These are phyloP conservation scores for Chiua virens DNA, from an alignment of 768 basidiomycete genomes.

Conservation along the genomic window DNA sequence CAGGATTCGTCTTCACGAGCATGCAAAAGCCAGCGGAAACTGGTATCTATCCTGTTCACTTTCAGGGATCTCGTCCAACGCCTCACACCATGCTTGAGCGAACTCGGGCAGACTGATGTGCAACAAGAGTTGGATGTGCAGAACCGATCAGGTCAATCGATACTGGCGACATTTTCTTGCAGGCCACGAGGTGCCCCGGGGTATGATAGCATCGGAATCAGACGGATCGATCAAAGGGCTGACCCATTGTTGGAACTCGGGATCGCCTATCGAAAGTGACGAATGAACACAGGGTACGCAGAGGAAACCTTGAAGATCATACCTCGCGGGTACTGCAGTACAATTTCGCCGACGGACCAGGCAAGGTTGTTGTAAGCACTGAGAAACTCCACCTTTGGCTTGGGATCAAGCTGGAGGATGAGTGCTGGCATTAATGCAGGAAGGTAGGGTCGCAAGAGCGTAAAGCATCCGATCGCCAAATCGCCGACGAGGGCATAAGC, in stretches of 20 bases:
- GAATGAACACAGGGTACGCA: slow-evolving; percentile 1
- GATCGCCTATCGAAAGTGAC: slow-evolving; percentile 54
- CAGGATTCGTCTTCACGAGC: slow-evolving; percentile 91
- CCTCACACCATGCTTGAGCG: slow-evolving; percentile 95
- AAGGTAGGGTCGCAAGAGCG: slow-evolving; percentile 80
- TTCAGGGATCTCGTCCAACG: slow-evolving; percentile 95
- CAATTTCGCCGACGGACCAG: slow-evolving; percentile 99
- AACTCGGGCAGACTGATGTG: slow-evolving; percentile 88
- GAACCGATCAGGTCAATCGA: slow-evolving; percentile 96
- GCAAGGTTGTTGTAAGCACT: slow-evolving; percentile 99
- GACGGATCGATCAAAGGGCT: slow-evolving; percentile 78
- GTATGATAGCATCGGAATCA: slow-evolving; percentile 91
- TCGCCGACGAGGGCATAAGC: slow-evolving; percentile 99
- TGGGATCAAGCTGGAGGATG: slow-evolving; percentile 85
- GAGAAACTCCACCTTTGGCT: slow-evolving; percentile 91
- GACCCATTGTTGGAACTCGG: slow-evolving; percentile 92
- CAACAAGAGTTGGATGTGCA: slow-evolving; percentile 88
- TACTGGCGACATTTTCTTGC: slow-evolving; percentile 97
- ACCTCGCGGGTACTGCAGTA: slow-evolving; percentile 86
- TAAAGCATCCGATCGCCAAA: slow-evolving; percentile 94
- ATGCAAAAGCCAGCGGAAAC: slow-evolving; percentile 97
- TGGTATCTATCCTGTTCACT: slow-evolving; percentile 99
- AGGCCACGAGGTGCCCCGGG: slow-evolving; percentile 90
- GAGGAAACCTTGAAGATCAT: slow-evolving; percentile 4
- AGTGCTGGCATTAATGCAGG: slow-evolving; percentile 89